Evolutionary conservation across 2,329 filamentous ascomycete genomes (phyloP).

Genomic region (Penicillium italicum): DNA sequence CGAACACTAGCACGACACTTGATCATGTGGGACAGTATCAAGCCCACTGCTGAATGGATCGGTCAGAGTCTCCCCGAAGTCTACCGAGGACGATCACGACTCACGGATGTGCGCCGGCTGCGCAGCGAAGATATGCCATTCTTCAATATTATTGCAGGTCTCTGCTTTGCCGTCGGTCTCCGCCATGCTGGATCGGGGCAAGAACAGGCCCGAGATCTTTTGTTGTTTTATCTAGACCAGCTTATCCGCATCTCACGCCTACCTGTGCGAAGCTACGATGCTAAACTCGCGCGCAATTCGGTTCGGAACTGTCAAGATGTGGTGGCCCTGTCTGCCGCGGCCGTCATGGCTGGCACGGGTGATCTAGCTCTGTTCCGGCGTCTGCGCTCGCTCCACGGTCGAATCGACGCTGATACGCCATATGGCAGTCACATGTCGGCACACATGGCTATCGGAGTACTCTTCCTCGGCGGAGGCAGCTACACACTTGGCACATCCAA

Average conservation of each 20-base stretch:
- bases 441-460: slow-evolving; percentile 82
- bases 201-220: slow-evolving; percentile 68
- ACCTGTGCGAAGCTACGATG: slow-evolving; percentile 67
- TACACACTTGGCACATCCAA: slow-evolving; percentile 88
- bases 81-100: slow-evolving; percentile 61
- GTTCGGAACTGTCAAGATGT: slow-evolving; percentile 89
- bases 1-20: slow-evolving; percentile 85
- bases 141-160: slow-evolving; percentile 84
- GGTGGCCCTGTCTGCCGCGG: slow-evolving; percentile 73
- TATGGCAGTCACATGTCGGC: slow-evolving; percentile 93
- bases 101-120: slow-evolving; percentile 60
- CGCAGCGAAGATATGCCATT: slow-evolving; percentile 83
- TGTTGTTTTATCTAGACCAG: slow-evolving; percentile 80
- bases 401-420: slow-evolving; percentile 75
- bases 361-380: slow-evolving; percentile 82
- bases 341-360: slow-evolving; percentile 93
- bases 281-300: slow-evolving; percentile 75
- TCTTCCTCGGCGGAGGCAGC: slow-evolving; percentile 90
- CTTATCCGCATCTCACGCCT: slow-evolving; percentile 74
- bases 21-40: slow-evolving; percentile 86
- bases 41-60: slow-evolving; percentile 72
- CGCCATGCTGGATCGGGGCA: slow-evolving; percentile 72
- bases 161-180: slow-evolving; percentile 75
- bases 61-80: slow-evolving; percentile 65
- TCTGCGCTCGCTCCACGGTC: slow-evolving; percentile 80